A percentile compares a stretch with the other conserved stretches of the same genome.
phyloP scores from a whole-genome alignment of 2,329 filamentous ascomycete genomes.

The Grosmannia serpens region DNA sequence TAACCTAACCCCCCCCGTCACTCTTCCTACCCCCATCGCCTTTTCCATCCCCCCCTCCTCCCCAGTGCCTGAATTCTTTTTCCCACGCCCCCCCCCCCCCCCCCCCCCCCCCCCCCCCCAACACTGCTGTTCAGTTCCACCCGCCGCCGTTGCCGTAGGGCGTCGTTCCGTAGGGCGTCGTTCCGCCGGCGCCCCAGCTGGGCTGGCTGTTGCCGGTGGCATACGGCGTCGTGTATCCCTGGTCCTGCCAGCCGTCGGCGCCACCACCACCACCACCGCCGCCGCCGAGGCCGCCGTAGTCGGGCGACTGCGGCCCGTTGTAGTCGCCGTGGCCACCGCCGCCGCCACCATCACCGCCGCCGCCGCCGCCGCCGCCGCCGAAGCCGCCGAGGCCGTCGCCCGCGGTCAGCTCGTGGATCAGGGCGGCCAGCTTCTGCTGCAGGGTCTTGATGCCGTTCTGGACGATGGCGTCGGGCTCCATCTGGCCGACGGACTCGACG shows the following conservation, averaged over 20 bases:
- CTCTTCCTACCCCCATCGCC: too few relatives aligned
- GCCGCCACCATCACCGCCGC: neutral
- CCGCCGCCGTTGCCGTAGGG: slow-evolving; percentile 39
- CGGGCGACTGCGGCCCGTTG: slow-evolving; percentile 55
- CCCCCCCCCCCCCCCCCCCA: neutral
- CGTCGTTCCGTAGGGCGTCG: slow-evolving; percentile 32
- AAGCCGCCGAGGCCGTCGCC: slow-evolving; percentile 24
- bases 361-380: slow-evolving; percentile 35
- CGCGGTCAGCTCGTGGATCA: slow-evolving; percentile 44
- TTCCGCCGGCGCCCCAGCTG: slow-evolving; percentile 50
- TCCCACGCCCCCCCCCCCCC: neutral
- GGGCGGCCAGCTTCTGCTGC: slow-evolving; percentile 76
- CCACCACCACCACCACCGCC: slow-evolving; percentile 17
- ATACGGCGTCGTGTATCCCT: slow-evolving; percentile 61
- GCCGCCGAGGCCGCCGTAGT: slow-evolving; percentile 48
- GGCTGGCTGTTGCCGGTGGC: slow-evolving; percentile 33
- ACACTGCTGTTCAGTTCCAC: slow-evolving; percentile 28
- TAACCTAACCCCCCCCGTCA: too few relatives aligned
- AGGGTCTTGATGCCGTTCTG: slow-evolving; percentile 79
- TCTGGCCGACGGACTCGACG: slow-evolving; percentile 76
- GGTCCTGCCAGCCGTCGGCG: slow-evolving; percentile 46
- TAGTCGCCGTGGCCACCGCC: slow-evolving; percentile 34
- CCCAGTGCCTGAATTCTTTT: too few relatives aligned
- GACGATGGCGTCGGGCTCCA: slow-evolving; percentile 83
- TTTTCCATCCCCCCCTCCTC: too few relatives aligned